phyloP scores from a whole-genome alignment of 805 yeast genomes.

The Nadsonia fulvescens region DNA sequence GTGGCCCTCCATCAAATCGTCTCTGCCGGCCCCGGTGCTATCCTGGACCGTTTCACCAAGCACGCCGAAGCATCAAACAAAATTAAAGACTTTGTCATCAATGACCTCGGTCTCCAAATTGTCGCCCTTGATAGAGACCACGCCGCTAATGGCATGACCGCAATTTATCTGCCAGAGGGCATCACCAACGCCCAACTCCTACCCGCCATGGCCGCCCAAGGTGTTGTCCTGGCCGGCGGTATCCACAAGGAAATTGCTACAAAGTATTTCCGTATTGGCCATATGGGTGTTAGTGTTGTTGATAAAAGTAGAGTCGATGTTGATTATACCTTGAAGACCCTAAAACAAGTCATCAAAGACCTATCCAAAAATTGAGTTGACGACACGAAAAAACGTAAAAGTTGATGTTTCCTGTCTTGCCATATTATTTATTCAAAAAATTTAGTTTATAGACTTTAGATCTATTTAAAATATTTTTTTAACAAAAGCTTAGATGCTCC shows the following conservation, averaged over 20 bases:
- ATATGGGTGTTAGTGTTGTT: slow-evolving; percentile 75
- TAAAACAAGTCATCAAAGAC: slow-evolving; percentile 21
- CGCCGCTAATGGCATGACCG: slow-evolving; percentile 81
- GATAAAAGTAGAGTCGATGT: slow-evolving; percentile 38
- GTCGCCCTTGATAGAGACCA: slow-evolving; percentile 40
- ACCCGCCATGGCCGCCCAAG: slow-evolving; percentile 35
- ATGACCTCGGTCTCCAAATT: slow-evolving; percentile 44
- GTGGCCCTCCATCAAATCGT: slow-evolving; percentile 54
- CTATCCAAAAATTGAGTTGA: too few relatives aligned
- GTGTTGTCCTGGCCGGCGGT: slow-evolving; percentile 76
- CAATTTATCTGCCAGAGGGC: slow-evolving; percentile 65
- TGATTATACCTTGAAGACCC: slow-evolving; percentile 28
- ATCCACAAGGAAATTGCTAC: slow-evolving; percentile 64
- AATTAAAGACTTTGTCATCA: slow-evolving; percentile 44
- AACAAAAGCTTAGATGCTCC: too few relatives aligned
- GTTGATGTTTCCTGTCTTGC: too few relatives aligned
- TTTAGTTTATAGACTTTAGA: too few relatives aligned
- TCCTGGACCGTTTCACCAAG: slow-evolving; percentile 44
- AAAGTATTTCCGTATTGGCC: slow-evolving; percentile 85
- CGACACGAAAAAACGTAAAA: too few relatives aligned
- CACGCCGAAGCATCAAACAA: slow-evolving; percentile 45
- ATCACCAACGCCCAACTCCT: slow-evolving; percentile 52
- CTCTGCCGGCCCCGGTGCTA: slow-evolving; percentile 24
- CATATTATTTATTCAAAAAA: too few relatives aligned
- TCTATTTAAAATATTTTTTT: too few relatives aligned